A percentile compares a stretch with the other conserved stretches of the same genome.
These are phyloP conservation scores for Cercospora sp. DNA, from an alignment of 2,329 filamentous ascomycete genomes.

Conservation along the genomic window DNA sequence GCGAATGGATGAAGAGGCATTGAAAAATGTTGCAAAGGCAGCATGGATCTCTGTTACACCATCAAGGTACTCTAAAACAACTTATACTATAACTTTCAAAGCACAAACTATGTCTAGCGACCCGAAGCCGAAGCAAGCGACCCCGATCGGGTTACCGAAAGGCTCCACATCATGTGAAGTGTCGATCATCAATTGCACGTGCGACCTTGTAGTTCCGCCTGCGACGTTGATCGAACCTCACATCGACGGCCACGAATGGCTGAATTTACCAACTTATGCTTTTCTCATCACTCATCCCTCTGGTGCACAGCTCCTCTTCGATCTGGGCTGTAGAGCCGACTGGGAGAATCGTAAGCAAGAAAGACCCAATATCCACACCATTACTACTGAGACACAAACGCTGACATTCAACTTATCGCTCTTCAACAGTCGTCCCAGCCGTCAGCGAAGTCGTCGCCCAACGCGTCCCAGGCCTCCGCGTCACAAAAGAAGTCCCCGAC, in stretches of 20 bases:
- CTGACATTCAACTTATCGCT: background rate
- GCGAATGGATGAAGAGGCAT: slow-evolving; percentile 2
- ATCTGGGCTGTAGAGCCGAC: slow-evolving; percentile 48
- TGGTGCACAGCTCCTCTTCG: slow-evolving; percentile 44
- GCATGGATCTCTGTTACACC: background rate
- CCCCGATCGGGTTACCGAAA: slow-evolving; percentile 22
- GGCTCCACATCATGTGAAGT: slow-evolving; percentile 23
- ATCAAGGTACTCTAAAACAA: slow-evolving; percentile 14
- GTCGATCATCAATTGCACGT: slow-evolving; percentile 27
- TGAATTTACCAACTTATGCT: slow-evolving; percentile 26
- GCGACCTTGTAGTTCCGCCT: slow-evolving; percentile 24
- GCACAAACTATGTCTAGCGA: slow-evolving; percentile 23
- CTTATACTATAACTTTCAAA: background rate
- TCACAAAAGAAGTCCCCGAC: slow-evolving; percentile 36
- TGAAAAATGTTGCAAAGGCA: background rate
- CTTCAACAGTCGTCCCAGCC: slow-evolving; percentile 26
- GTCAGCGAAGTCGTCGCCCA: slow-evolving; percentile 20
- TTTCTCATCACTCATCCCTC: slow-evolving; percentile 24
- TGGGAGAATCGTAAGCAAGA: slow-evolving; percentile 37
- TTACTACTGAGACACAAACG: background rate
- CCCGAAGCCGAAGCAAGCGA: slow-evolving; percentile 17
- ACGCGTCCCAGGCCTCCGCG: slow-evolving; percentile 29
- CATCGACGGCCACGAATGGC: slow-evolving; percentile 24
- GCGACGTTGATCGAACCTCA: slow-evolving; percentile 80
- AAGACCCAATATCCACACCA: too few relatives aligned